Base-by-base conservation (phyloP, 2,329 filamentous ascomycete genomes). In the Pseudopithomyces maydicus region DNA sequence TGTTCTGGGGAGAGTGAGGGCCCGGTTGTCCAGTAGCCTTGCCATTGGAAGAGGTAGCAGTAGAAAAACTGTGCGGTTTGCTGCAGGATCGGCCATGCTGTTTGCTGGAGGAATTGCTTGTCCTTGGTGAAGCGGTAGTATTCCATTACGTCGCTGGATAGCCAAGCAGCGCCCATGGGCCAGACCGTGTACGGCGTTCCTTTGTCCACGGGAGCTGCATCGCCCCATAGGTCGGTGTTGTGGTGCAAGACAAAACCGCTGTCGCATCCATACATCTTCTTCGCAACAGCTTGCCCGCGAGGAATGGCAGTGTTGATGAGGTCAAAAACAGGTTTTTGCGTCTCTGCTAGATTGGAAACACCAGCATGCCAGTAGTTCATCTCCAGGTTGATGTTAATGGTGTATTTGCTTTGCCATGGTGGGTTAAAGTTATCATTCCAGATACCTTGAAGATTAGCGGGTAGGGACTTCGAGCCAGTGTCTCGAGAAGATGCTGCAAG, bases 301-400 rank as follows among this genome's bases (percentile, higher is more conserved):
- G 33, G 56, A 58, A 67, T 57, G 54, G 75, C 68, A 1, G 69
- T 65, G 19, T 79, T 73, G 2, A 80, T 67, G 3, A 78, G 61
- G 39, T 74, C 67, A 35, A 81, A 77, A 0, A 83, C 55, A 0
- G 80, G 78, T 3, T 70, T 50, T 12, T 78, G 73, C 3, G 72
- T 78, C 41, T 78, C 77, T 1, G 68, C 26, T 2, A 66, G 42
- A 32, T 65, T 61, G 15, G 55, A 56, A 0, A 46, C 36, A 0
- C 49, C 52, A 1, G 56, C 57, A 0, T 38, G 76, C 80, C 80
- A 82, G 61, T 82, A 83, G 57, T 83, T 82, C 81, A 83, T 83
- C 63, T 83, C 75, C 0, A 75, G 67, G 46, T 82, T 83, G 63
- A 82, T 80, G 57, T 82, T 81, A 61, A 81, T 79, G 1, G 80